Base-by-base conservation (phyloP, 495 filamentous ascomycete species). In the Penicillium soppii region DNA sequence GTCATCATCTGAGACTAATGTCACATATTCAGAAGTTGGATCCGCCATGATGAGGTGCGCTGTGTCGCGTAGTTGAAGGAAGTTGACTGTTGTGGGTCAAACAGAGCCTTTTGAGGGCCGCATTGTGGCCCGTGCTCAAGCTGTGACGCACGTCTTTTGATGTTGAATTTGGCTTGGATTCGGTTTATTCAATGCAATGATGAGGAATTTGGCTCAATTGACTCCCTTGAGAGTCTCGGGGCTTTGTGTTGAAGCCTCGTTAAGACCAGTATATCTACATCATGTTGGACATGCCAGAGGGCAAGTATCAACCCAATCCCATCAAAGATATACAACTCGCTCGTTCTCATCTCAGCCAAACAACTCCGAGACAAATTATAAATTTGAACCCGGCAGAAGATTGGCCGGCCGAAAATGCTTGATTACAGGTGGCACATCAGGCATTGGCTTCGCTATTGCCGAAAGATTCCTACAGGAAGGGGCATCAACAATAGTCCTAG, bases 1-100 rank as follows among this genome's bases (percentile, higher is more conserved):
- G 37, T 85, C 89, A 65, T 97, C 95, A 50, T 74, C 79, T 0
- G 92, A 97, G 16, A 95, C 76, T 4, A 98, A 79, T 1, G 94
- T 96, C 45, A 97, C 84, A 57, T 88, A 97, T 44, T 70, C 68
- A 2, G 69, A 65, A 16, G 57, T 25, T 4, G 56, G 17, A 35
- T 45, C 36, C 30, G 58, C 44, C 59, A 66, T 69, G 42, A 22
- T 53, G 45, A 25, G n/a, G 33, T 15, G 26, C 38, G 38, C n/a
- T 50, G 13, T 20, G 26, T 48, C 41, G 39, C 30, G 48, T 44
- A 42, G 43, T 47, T 37, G 37, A 40, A 46, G 43, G 48, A 50
- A 43, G 43, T 47, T 19, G 41, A 15, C 4, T 9, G 40, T 5
- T 16, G 48, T 36, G 30, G 27, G 36, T 33, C 23, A 33, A 41